Base-by-base conservation (phyloP, 352 stramenopile genomes). In the Phytopythium litorale region DNA sequence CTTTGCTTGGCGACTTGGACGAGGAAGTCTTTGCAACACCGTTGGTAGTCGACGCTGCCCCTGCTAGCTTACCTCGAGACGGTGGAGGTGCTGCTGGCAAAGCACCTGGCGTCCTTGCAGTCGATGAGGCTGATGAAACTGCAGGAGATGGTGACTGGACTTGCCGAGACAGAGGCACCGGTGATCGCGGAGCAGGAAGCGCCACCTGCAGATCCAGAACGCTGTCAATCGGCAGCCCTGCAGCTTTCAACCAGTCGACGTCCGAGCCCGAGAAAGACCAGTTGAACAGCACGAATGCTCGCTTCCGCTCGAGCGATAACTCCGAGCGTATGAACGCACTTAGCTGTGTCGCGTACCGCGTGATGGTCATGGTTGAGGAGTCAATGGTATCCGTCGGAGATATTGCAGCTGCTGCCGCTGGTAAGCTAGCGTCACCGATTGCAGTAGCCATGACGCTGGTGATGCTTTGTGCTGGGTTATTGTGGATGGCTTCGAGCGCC, bases 251-350 rank as follows among this genome's bases (percentile, higher is more conserved):
- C 7, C 75, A 38, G 50, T 84, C 81, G 1, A 76, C 68, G 21
- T 89, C 77, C 28, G 58, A 60, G 0, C 45, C 60, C 15, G 78
- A 70, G 58, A 89, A 82, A 19, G 76, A 67, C 65, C 72, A 87
- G 25, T 88, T 88, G 65, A 71, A 87, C 23, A 91, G 61, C 16
- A 91, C 62, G 30, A 84, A 71, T 1, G 77, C 79, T n/a, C 74
- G 66, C 16, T 73, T 74, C 4, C 40, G 35, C 3, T 64, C 40
- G 3, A 57, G 19, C 25, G 37, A 12, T 65, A 81, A 72, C 9
- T 55, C 15, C 7, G 49, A 38, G 1, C n/a, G 18, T 6, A 84
- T 58, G 25, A 52, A 46, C 4, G 38, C 35, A n/a, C 57, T 52
- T 3, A 84, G 28, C 9, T 62, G 42, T 0, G 7, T 3, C 5